Conservation (phyloP, 2,329 filamentous ascomycete species). For the Sclerotinia glacialis region DNA sequence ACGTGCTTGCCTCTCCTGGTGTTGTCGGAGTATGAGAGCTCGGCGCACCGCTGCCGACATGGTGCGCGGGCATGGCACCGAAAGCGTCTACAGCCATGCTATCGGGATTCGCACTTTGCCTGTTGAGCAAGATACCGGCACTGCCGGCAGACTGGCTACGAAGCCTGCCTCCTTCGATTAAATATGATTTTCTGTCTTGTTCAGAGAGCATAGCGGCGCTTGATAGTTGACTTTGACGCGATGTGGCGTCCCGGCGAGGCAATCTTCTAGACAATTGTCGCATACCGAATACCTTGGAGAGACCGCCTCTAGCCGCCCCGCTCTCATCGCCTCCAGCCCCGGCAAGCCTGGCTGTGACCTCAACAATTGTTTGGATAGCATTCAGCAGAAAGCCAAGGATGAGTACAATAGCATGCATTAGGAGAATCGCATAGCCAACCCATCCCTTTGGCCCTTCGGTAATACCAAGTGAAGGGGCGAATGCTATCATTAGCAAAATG, state of each 20-base stretch:
- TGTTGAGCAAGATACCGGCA: conserved; percentile 58
- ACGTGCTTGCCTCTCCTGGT: conserved; percentile 65
- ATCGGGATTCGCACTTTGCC: conserved; percentile 54
- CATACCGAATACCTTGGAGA: conserved; percentile 89
- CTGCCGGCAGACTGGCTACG: conserved; percentile 62
- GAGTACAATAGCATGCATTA: conserved; percentile 80
- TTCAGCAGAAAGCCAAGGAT: conserved; percentile 93
- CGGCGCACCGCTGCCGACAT: conserved; percentile 48
- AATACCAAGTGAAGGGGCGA: conserved; percentile 78
- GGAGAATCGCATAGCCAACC: conserved; percentile 88
- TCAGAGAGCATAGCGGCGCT: conserved; percentile 77
- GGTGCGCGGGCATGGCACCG: conserved; percentile 42
- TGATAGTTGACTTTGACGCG: conserved; percentile 78
- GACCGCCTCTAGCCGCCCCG: conserved; percentile 72
- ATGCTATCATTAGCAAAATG: conserved; percentile 74
- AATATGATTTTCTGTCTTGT: conserved; percentile 62
- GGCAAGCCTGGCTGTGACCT: conserved; percentile 77
- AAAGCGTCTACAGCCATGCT: conserved; percentile 47
- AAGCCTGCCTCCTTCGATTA: conserved; percentile 49
- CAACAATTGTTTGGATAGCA: conserved; percentile 82
- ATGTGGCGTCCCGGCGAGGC: conserved; percentile 60
- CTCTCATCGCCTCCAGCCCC: conserved; percentile 77
- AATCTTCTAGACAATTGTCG: conserved; percentile 77
- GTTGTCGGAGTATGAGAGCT: conserved; percentile 72
- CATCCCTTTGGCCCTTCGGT: conserved; percentile 80